Evolutionary conservation across 306 rosid genomes (phyloP), one percentile per base, ranked within the genome.

Genomic region (Gleditsia sinensis): DNA sequence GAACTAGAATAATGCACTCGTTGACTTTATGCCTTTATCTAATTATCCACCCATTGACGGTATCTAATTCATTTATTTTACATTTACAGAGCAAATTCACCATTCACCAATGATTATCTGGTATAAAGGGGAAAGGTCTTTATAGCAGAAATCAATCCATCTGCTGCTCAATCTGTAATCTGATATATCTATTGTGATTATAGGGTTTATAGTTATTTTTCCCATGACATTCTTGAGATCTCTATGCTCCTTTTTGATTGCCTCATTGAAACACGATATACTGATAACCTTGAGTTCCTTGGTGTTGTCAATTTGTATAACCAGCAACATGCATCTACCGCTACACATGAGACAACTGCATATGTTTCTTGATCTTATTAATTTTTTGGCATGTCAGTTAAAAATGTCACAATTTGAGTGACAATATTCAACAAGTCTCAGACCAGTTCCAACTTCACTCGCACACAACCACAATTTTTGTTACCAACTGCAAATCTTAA

Each of bases 301-400:
- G 6, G 32, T 7, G 21, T 24, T 28, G 33, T 45, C 62, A 67
- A 57, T 37, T n/a, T 25, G 34, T 21, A 43, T 33, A 9, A 32
- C 36, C 53, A 67, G 30, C 14, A 9, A 32, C 36, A 43, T 59
- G 30, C 14, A 4, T 19, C 5, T 33, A 56, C 63, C 0, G 24
- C 69, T 34, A 67, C 43, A 48, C 62, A 80, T 21, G 4, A 20
- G 71, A 42, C 62, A 71, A 64, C 65, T 27, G 37, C 67, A 61
- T 7, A 53, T 25, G 27, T 36, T 54, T 20, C 16, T 24, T 55
- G 20, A 66, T 58, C 50, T 68, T 59, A 50, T 61, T 65, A 69
- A 43, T n/a, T 67, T 53, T 42, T 61, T 7, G 12, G 12, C 72
- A 20, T 39, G 66, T 30, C 61, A 55, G 23, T 61, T 59, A 69